A percentile compares a stretch with the other conserved stretches of the same genome.
phyloP scores from a whole-genome alignment of 2,329 filamentous ascomycete genomes.

The Mollisiaceae sp. region DNA sequence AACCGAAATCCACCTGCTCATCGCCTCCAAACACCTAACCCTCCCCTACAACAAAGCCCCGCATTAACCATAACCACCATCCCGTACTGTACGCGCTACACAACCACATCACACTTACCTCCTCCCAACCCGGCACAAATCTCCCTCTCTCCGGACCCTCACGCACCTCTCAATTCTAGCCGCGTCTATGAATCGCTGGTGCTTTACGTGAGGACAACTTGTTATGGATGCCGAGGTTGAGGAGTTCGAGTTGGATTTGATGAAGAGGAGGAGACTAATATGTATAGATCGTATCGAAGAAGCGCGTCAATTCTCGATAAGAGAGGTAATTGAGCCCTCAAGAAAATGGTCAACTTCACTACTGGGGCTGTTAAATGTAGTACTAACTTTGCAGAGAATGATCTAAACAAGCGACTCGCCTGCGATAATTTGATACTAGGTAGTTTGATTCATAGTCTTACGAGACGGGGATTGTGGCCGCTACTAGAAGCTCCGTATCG shows the following conservation, averaged over 20 bases:
- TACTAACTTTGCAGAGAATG: neutral
- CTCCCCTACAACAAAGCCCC: no score
- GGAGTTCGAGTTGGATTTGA: neutral
- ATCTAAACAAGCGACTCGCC: neutral
- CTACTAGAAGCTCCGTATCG: neutral
- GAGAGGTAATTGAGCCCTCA: neutral
- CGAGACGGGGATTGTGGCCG: neutral
- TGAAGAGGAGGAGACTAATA: neutral
- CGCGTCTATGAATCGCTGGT: no score
- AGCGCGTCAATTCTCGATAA: neutral
- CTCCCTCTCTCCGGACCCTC: neutral
- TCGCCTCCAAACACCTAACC: constrained; percentile 31
- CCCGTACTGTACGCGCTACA: no score
- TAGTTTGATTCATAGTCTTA: neutral
- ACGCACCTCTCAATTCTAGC: neutral
- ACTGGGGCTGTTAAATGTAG: neutral
- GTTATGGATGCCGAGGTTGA: no score
- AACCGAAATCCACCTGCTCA: constrained; percentile 22
- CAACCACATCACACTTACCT: no score
- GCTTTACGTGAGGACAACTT: no score
- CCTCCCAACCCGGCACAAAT: neutral
- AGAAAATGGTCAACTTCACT: neutral
- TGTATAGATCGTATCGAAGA: neutral
- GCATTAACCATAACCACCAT: no score
- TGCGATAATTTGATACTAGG: neutral